These are phyloP conservation scores for Leptographium procerum DNA, from an alignment of 2,329 filamentous ascomycete species.

Conservation along the genomic window DNA sequence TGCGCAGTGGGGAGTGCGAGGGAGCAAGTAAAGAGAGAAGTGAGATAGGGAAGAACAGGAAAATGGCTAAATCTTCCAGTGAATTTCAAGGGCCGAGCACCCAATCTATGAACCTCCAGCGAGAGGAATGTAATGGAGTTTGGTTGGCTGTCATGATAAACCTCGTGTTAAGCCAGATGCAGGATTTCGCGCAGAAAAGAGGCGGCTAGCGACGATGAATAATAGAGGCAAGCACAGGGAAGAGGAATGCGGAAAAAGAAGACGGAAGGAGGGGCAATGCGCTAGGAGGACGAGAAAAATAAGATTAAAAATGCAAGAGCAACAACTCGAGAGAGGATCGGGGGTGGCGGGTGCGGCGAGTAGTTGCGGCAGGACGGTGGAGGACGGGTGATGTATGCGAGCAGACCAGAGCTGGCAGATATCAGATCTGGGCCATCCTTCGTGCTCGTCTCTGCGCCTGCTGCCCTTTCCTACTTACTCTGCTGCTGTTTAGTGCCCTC, in stretches of 20 bases:
- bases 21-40: neutral
- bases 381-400: constrained; percentile 5
- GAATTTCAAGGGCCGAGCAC: constrained; percentile 29
- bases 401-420: constrained; percentile 5
- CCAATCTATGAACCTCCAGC: constrained; percentile 33
- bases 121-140: constrained; percentile 28
- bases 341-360: neutral
- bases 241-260: neutral
- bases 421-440: constrained; percentile 6
- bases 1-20: neutral
- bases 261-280: constrained; percentile 1
- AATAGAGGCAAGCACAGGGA: neutral
- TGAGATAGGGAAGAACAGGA: neutral
- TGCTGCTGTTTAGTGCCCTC: neutral
- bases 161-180: constrained; percentile 18
- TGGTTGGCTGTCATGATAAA: constrained; percentile 36
- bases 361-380: neutral
- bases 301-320: neutral
- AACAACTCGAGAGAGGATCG: neutral
- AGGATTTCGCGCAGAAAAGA: constrained; percentile 13
- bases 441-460: neutral
- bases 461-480: neutral
- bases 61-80: constrained; percentile 1
- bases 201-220: neutral
- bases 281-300: constrained; percentile 2